Percentiles rank a stretch among this genome's conserved stretches.
Conservation (phyloP, 2,329 filamentous ascomycete genomes). For the Hypoxylon sp. region DNA sequence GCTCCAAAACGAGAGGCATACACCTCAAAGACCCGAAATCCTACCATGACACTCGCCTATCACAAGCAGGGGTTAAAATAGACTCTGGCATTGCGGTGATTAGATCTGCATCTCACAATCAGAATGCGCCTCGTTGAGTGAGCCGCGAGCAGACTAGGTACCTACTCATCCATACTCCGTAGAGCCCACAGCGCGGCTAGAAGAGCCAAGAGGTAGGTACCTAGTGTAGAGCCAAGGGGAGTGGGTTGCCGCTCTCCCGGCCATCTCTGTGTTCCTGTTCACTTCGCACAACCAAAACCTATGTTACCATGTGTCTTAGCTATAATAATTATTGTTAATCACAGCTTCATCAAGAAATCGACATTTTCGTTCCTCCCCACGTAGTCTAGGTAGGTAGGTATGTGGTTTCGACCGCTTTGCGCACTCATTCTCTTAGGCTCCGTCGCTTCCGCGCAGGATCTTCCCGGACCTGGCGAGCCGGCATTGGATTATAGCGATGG, state of each 20-base stretch:
- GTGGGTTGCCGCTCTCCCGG: background rate
- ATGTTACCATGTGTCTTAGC: background rate
- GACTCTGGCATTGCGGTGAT: slow-evolving; percentile 1
- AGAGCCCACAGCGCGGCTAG: background rate
- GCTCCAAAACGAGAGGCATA: background rate
- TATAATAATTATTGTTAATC: background rate
- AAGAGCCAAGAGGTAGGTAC: background rate
- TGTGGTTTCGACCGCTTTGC: slow-evolving; percentile 39
- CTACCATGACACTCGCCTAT: background rate
- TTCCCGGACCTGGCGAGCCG: slow-evolving; percentile 44
- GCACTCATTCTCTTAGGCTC: slow-evolving; percentile 29
- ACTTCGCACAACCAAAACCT: background rate
- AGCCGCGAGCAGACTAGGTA: too few relatives aligned
- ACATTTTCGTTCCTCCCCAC: background rate
- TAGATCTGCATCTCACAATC: background rate
- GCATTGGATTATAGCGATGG: slow-evolving; percentile 45
- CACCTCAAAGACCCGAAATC: background rate
- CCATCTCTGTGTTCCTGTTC: background rate
- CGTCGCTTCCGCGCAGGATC: slow-evolving; percentile 30
- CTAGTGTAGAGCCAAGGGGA: background rate
- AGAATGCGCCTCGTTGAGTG: background rate
- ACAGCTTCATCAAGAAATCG: background rate
- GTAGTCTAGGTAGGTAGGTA: background rate
- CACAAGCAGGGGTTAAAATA: background rate
- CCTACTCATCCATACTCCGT: too few relatives aligned